Evolutionary conservation across 352 stramenopile genomes (phyloP), one percentile per base, ranked within the genome.

Genomic region (Phytopythium litorale): DNA sequence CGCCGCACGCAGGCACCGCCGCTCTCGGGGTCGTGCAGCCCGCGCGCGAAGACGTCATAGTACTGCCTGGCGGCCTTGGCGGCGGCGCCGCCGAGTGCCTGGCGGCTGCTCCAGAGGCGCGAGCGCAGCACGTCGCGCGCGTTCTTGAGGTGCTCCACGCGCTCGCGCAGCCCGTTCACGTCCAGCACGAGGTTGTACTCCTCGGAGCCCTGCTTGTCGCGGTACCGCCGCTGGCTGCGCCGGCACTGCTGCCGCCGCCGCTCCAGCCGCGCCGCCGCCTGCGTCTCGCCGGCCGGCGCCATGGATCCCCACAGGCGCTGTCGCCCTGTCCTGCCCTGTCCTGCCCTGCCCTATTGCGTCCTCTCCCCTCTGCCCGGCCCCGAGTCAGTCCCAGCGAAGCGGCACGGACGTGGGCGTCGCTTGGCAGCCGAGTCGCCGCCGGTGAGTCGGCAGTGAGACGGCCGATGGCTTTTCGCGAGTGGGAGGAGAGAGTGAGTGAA

Each of bases 151-250:
- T 73, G 79, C 61, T 85, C 79, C n/a, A 89, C 79, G 37, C 72
- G 76, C 25, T 84, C 73, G 32, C 68, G 73, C 16, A 92, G 70
- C 25, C 53, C 73, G 64, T 90, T 87, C 53, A 92, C 76, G 50
- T 90, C 79, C 37, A 89, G 65, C 23, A 73, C 70, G 28, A 90
- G 71, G 51, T 88, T 87, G 69, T 89, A 88, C 67, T 89, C 76
- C 33, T 62, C 60, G 51, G 81, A 89, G 30, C 67, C 70, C 52
- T 87, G 79, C 62, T 87, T 88, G 69, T 88, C 76, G 52, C 83
- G 77, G 65, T 92, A 89, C 30, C 79, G 72, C 7, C 80, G 75
- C 62, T 92, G 83, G 68, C 73, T 90, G 62, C 84, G 72, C 53
- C 83, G 80, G 62, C 80, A 84, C 65, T 92, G 80, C 32, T 70